Conservation (phyloP, 2,329 filamentous ascomycete genomes). For the Ilyonectria sp. region DNA sequence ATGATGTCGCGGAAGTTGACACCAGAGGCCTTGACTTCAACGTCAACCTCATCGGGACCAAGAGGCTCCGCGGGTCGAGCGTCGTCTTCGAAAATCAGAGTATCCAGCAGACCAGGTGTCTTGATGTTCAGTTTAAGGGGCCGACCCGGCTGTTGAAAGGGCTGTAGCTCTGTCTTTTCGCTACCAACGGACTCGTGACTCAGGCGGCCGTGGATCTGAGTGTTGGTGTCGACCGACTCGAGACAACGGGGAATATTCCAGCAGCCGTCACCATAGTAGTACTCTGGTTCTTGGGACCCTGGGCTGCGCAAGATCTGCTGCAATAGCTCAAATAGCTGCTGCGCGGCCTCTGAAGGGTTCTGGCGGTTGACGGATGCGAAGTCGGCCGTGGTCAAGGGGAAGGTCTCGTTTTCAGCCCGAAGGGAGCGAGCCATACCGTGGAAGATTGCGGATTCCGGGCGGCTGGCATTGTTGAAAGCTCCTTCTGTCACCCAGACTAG, state of each 20-base stretch:
- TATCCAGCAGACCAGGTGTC: constrained; percentile 23
- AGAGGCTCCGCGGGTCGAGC: not conserved
- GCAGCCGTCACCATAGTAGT: constrained; percentile 4
- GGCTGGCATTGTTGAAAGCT: not conserved
- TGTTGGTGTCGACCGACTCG: constrained; percentile 8
- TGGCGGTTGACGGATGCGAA: not conserved
- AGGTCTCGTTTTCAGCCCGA: constrained; percentile 10
- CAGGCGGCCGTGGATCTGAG: not conserved
- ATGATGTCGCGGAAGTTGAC: constrained; percentile 34
- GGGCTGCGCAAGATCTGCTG: not conserved
- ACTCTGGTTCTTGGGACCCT: too few relatives aligned
- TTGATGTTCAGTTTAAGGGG: constrained; percentile 15
- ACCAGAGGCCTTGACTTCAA: constrained; percentile 26
- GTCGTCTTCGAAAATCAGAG: constrained; percentile 24
- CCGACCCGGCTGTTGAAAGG: constrained; percentile 9
- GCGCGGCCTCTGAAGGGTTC: not conserved
- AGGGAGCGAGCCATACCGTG: constrained; percentile 20
- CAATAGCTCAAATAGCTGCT: constrained; percentile 6
- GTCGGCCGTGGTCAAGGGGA: constrained; percentile 17
- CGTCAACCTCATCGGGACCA: constrained; percentile 11
- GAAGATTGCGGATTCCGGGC: constrained; percentile 12
- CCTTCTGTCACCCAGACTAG: constrained; percentile 17
- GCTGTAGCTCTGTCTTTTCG: not conserved
- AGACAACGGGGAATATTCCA: constrained; percentile 10
- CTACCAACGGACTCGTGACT: not conserved